Conservation (phyloP, 164 flowering plant genomes). For the Vitis riparia region DNA sequence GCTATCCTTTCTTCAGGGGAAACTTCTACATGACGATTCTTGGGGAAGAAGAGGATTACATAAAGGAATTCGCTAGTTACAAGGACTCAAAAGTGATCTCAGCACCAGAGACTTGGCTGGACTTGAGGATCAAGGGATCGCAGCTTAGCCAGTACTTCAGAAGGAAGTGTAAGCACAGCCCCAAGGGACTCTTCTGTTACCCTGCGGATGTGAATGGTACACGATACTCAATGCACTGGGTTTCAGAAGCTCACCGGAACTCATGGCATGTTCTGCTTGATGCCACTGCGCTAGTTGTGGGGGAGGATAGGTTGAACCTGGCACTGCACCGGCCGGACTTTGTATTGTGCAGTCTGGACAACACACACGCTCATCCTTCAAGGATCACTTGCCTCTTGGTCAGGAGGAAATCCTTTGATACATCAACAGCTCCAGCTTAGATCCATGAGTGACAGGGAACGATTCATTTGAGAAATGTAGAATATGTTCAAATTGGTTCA, state of each 20-base stretch:
- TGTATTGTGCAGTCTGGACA: slow-evolving; percentile 61
- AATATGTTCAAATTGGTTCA: slow-evolving; percentile 1
- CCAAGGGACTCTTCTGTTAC: slow-evolving; percentile 70
- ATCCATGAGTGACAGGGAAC: slow-evolving; percentile 7
- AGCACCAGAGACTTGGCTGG: slow-evolving; percentile 73
- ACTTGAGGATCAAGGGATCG: slow-evolving; percentile 67
- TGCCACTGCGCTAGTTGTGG: slow-evolving; percentile 54
- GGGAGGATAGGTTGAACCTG: slow-evolving; percentile 53
- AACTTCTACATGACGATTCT: slow-evolving; percentile 52
- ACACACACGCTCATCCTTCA: slow-evolving; percentile 57
- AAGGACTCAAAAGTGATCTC: slow-evolving; percentile 61
- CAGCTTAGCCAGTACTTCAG: slow-evolving; percentile 74
- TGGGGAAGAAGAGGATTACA: slow-evolving; percentile 45
- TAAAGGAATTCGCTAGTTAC: slow-evolving; percentile 49
- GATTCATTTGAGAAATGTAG: slow-evolving; percentile 3
- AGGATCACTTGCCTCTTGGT: slow-evolving; percentile 67
- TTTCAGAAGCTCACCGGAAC: slow-evolving; percentile 77
- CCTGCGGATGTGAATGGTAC: slow-evolving; percentile 62
- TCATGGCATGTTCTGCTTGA: slow-evolving; percentile 79
- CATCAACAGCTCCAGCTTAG: slow-evolving; percentile 16
- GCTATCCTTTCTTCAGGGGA: slow-evolving; percentile 72
- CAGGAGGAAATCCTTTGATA: slow-evolving; percentile 67
- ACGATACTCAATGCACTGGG: slow-evolving; percentile 76
- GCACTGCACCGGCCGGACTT: slow-evolving; percentile 77
- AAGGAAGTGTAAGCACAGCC: slow-evolving; percentile 63